Percentiles rank a stretch among this genome's conserved stretches.
Evolutionary conservation across 305 asterid species (phyloP).

Genomic region (Solanum chacoense): DNA sequence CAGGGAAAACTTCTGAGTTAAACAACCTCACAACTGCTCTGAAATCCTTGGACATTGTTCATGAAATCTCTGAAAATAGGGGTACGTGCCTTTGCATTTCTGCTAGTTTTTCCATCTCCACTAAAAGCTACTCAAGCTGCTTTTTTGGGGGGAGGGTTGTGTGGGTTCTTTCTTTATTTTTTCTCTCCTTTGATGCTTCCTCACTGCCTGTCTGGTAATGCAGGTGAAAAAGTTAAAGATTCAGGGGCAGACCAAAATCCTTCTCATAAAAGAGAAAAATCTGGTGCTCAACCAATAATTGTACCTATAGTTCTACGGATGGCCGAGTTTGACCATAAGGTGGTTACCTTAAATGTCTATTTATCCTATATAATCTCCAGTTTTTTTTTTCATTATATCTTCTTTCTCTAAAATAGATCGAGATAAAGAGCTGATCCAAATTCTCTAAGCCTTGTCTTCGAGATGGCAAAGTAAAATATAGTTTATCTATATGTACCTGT

Average conservation of each 20-base stretch:
- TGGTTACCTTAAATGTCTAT: background rate
- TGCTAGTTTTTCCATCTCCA: background rate
- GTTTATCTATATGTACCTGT: background rate
- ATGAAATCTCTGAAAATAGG: constrained; percentile 19
- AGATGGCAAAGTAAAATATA: background rate
- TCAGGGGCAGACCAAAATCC: constrained; percentile 23
- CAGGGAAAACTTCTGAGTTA: constrained; percentile 22
- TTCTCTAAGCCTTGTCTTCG: background rate
- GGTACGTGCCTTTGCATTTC: constrained; percentile 22
- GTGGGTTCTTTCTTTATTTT: background rate
- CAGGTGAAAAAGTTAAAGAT: constrained; percentile 48
- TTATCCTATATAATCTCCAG: background rate
- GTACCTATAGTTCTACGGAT: constrained; percentile 80
- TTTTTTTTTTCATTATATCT: constrained; percentile 2
- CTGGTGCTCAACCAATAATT: constrained; percentile 81
- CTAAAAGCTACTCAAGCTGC: background rate
- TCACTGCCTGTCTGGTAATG: background rate
- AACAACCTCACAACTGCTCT: constrained; percentile 39
- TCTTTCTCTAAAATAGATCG: background rate
- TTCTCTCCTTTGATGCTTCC: background rate
- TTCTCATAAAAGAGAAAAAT: constrained; percentile 42
- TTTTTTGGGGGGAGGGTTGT: background rate
- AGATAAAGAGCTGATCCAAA: background rate
- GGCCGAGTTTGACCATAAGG: constrained; percentile 98
- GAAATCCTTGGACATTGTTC: constrained; percentile 36